phyloP scores from a whole-genome alignment of 768 basidiomycete species.

The Suillus americanus region DNA sequence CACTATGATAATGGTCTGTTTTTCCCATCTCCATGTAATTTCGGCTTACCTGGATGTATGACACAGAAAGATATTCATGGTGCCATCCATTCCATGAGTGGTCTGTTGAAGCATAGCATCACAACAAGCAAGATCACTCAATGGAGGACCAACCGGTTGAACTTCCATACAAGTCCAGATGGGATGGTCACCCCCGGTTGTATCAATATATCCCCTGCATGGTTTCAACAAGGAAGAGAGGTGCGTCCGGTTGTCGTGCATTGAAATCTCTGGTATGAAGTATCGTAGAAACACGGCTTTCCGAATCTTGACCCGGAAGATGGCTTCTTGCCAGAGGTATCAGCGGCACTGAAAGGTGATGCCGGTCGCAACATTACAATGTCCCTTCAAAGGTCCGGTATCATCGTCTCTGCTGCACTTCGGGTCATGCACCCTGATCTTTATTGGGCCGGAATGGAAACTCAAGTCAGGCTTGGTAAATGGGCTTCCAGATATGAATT shows the following conservation, averaged over 20 bases:
- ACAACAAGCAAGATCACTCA: background rate
- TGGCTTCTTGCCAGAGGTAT: background rate
- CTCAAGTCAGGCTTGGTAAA: background rate
- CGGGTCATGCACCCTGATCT: background rate
- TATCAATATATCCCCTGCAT: background rate
- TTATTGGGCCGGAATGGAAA: background rate
- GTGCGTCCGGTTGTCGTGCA: background rate
- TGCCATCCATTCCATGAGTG: background rate
- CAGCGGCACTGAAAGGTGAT: background rate
- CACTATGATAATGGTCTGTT: background rate
- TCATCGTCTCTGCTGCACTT: background rate
- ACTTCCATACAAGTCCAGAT: background rate
- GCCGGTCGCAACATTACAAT: background rate
- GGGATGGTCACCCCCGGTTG: background rate
- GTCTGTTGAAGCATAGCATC: background rate
- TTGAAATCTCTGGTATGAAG: background rate
- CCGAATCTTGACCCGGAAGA: background rate
- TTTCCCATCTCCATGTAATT: background rate
- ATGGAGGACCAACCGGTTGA: background rate
- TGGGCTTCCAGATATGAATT: background rate
- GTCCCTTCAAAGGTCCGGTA: background rate
- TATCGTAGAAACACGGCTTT: background rate
- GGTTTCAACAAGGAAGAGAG: constrained; percentile 5
- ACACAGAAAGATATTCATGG: background rate
- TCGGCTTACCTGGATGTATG: background rate